Evolutionary conservation across 75 land plant genomes (phyloP), one percentile per base, ranked within the genome.

Genomic region (Picea sitchensis): DNA sequence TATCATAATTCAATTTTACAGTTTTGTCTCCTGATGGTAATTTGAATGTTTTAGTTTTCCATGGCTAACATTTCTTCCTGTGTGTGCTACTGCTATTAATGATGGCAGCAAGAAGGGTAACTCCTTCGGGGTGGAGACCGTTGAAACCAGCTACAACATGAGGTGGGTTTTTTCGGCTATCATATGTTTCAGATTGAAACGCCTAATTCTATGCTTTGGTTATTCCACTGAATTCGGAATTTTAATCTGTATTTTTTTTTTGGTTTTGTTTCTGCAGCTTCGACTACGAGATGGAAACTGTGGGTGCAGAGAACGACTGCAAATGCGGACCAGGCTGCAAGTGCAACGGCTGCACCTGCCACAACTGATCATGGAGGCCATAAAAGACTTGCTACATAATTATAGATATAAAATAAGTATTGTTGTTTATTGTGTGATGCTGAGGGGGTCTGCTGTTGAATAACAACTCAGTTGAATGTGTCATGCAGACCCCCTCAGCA

Each of bases 121-220:
- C 44, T 14, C 15, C 38, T 36, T 67, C n/a, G 41, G 36, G 20
- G 71, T 67, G 44, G 71, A 67, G 15, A 67, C 34, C 36, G 44
- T 67, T 17, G 71, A 67, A 34, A 67, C 71, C 71, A 34, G 7
- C 44, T 67, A 26, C 41, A 67, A 67, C 36, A 67, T 67, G 71
- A 34, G 44, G 44, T 67, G 18, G 11, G 71, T 67, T 7, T 26
- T 26, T 26, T 26, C n/a, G 26, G 26, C 26, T 26, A 26, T 26
- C 26, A 26, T 26, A 26, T 26, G 26, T 26, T 23, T 0, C 0
- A 8, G 8, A 36, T 36, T 36, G 38, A 36, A 36, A 36, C 38
- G 2, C 2, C 38, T 36, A 1, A 36, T 36, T 36, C 38, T 36
- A 36, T 36, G 38, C 38, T 36, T 36, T 36, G 38, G 44, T 2